Evolutionary conservation across 441 rosid genomes (phyloP).

Genomic region (Viola pubescens): DNA sequence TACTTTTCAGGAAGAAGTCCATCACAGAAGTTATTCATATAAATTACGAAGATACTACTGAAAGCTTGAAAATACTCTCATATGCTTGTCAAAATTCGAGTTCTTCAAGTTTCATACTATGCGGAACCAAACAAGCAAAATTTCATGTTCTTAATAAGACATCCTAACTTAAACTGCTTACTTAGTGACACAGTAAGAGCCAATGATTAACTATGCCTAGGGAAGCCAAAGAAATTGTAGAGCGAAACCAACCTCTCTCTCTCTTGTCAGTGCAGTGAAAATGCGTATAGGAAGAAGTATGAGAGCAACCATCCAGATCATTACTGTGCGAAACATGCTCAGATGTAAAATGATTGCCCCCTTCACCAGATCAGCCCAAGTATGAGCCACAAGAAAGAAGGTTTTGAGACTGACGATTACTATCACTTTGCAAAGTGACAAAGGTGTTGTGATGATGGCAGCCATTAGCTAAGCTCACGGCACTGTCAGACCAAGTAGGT

Average conservation of each 20-base stretch:
- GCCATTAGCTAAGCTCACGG: conserved; percentile 26
- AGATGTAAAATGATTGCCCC: conserved; percentile 41
- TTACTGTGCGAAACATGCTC: conserved; percentile 36
- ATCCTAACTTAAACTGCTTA: too few relatives aligned
- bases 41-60: too few relatives aligned
- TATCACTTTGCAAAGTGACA: conserved; percentile 31
- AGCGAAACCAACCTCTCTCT: conserved; percentile 50
- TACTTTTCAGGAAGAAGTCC: background rate
- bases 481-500: conserved; percentile 19
- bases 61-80: too few relatives aligned
- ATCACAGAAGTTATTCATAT: background rate
- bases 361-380: conserved; percentile 44
- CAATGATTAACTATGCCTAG: background rate
- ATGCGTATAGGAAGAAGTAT: conserved; percentile 49
- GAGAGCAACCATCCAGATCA: conserved; percentile 41
- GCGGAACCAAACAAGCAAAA: too few relatives aligned
- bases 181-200: background rate
- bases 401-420: conserved; percentile 35
- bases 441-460: conserved; percentile 34
- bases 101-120: too few relatives aligned
- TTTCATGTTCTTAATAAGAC: too few relatives aligned
- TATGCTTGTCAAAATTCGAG: too few relatives aligned
- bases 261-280: conserved; percentile 51
- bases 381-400: conserved; percentile 32
- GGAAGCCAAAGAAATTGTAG: background rate